These are phyloP conservation scores for Sporothrix pseudoabietina DNA, from an alignment of 2,329 filamentous ascomycete genomes.

Conservation along the genomic window DNA sequence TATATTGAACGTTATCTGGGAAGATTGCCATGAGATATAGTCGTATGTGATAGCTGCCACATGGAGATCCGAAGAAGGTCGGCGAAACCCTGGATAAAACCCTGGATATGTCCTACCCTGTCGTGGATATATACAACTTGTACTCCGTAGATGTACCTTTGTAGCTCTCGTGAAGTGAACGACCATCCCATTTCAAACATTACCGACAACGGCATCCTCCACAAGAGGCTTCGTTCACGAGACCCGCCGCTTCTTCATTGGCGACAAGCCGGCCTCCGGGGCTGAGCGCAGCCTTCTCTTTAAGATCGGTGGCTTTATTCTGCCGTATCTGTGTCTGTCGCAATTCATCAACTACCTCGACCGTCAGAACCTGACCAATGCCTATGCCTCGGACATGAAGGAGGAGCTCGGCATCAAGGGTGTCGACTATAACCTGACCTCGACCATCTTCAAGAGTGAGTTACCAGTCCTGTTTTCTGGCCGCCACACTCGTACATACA, in stretches of 20 bases:
- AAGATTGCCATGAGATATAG: not conserved
- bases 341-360: conserved; percentile 54
- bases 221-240: conserved; percentile 7
- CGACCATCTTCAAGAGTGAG: conserved; percentile 9
- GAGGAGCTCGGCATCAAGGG: conserved; percentile 27
- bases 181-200: not conserved
- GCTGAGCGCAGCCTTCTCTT: conserved; percentile 35
- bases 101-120: not conserved
- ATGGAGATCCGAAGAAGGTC: not conserved
- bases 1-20: not conserved
- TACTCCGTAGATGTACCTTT: no score
- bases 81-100: not conserved
- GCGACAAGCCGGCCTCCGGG: conserved; percentile 12
- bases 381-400: conserved; percentile 24
- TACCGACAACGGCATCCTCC: not conserved
- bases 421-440: conserved; percentile 18
- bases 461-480: no score
- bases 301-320: conserved; percentile 58
- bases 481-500: not conserved
- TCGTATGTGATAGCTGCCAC: not conserved
- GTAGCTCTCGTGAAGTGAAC: not conserved
- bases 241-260: conserved; percentile 19
- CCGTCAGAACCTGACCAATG: conserved; percentile 26
- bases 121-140: not conserved
- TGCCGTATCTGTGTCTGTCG: conserved; percentile 62